Evolutionary conservation across 2,329 filamentous ascomycete species (phyloP).

Genomic region (Dactylellina haptotyla): DNA sequence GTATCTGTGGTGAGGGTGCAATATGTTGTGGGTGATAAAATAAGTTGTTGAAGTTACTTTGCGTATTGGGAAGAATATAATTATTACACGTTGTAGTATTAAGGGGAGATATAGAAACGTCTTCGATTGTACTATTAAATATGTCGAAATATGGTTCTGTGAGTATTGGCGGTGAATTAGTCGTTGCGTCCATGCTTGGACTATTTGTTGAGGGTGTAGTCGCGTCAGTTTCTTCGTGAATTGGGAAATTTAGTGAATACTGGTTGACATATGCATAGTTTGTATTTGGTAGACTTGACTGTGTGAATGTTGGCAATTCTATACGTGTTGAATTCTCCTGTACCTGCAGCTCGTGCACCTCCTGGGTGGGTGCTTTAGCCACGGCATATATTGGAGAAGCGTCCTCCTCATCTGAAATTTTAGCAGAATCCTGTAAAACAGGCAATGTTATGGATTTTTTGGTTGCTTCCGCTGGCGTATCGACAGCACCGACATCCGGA

Average conservation of each 20-base stretch:
- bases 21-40: no score
- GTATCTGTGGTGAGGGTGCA: neutral
- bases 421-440: neutral
- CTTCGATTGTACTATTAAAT: neutral
- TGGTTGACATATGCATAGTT: no score
- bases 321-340: no score
- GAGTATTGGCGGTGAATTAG: neutral
- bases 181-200: neutral
- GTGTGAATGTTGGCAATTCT: no score
- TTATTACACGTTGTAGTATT: neutral
- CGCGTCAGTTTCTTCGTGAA: neutral
- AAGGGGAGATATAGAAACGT: conserved; percentile 20
- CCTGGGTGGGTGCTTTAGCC: no score
- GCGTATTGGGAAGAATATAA: neutral
- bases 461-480: neutral
- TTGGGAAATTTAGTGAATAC: neutral
- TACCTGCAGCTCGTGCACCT: no score
- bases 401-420: neutral
- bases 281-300: no score
- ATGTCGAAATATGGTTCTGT: neutral
- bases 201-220: neutral
- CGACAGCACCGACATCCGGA: neutral
- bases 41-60: neutral
- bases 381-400: no score
- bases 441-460: neutral